Percentiles rank a stretch among this genome's conserved stretches.
Evolutionary conservation across 805 yeast species (phyloP).

Genomic region (Maudiozyma pseudohumilis): DNA sequence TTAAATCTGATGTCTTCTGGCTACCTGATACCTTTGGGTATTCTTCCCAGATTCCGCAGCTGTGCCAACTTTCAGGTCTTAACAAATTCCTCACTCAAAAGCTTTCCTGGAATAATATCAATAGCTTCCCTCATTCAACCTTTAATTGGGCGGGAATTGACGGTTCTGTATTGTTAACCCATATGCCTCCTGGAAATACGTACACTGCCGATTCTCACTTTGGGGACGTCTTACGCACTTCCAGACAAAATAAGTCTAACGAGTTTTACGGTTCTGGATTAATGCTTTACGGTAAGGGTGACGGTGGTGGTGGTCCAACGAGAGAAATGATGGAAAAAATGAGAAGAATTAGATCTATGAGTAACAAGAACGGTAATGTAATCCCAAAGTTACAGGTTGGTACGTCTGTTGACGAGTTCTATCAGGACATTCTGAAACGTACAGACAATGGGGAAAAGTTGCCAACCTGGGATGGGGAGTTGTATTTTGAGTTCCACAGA

Average conservation of each 20-base stretch:
- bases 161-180: constrained; percentile 86
- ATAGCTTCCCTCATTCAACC: constrained; percentile 78
- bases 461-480: constrained; percentile 89
- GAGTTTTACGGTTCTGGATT: constrained; percentile 74
- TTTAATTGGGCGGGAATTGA: constrained; percentile 95
- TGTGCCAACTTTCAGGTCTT: constrained; percentile 80
- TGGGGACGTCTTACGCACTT: constrained; percentile 81
- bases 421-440: constrained; percentile 48
- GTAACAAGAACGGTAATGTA: constrained; percentile 61
- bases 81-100: constrained; percentile 84
- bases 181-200: constrained; percentile 97
- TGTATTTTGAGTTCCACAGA: constrained; percentile 89
- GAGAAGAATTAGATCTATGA: constrained; percentile 81
- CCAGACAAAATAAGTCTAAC: constrained; percentile 72
- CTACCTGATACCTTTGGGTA: constrained; percentile 97
- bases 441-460: constrained; percentile 58
- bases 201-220: constrained; percentile 89
- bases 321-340: constrained; percentile 88
- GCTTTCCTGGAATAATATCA: constrained; percentile 92
- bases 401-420: constrained; percentile 64
- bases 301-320: constrained; percentile 98
- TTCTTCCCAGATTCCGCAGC: constrained; percentile 88
- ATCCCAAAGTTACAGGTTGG: constrained; percentile 80
- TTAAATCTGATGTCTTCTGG: constrained; percentile 74
- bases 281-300: constrained; percentile 85